Percentiles rank a stretch among this genome's conserved stretches.
Conservation (phyloP, 1,139 yeast genomes). For the Candida glucosophila region DNA sequence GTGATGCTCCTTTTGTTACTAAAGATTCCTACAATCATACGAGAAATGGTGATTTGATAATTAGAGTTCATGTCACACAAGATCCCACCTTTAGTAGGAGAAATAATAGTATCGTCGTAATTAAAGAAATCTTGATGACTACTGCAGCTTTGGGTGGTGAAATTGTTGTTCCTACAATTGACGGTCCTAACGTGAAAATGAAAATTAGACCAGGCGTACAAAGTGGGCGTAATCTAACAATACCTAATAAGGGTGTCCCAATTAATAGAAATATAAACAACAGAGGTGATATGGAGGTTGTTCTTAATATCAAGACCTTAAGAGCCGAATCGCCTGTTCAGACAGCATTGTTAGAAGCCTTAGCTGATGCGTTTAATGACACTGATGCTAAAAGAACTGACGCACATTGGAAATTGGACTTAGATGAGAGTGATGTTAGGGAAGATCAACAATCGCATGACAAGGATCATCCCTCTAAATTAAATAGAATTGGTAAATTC, state of each 20-base stretch:
- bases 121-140: slow-evolving; percentile 74
- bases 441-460: slow-evolving; percentile 20
- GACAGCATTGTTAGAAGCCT: slow-evolving; percentile 84
- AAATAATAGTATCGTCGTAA: slow-evolving; percentile 55
- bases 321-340: slow-evolving; percentile 82
- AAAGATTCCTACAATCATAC: slow-evolving; percentile 57
- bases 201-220: slow-evolving; percentile 87
- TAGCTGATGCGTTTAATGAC: slow-evolving; percentile 87
- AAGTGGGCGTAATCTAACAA: slow-evolving; percentile 61
- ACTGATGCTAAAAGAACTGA: slow-evolving; percentile 64
- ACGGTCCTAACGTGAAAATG: slow-evolving; percentile 63
- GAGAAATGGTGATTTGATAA: slow-evolving; percentile 78
- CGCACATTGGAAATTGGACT: slow-evolving; percentile 45
- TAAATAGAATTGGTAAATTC: slow-evolving; percentile 55
- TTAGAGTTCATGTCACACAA: slow-evolving; percentile 67
- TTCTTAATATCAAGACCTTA: slow-evolving; percentile 61
- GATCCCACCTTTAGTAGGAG: slow-evolving; percentile 65
- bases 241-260: slow-evolving; percentile 89
- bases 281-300: slow-evolving; percentile 78
- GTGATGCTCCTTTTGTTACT: slow-evolving; percentile 76
- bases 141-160: slow-evolving; percentile 96
- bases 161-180: slow-evolving; percentile 79
- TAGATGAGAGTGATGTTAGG: slow-evolving; percentile 15
- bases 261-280: slow-evolving; percentile 42
- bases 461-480: slow-evolving; percentile 45